These are phyloP conservation scores for Mycogone perniciosa DNA, from an alignment of 2,329 filamentous ascomycete species.

Conservation along the genomic window DNA sequence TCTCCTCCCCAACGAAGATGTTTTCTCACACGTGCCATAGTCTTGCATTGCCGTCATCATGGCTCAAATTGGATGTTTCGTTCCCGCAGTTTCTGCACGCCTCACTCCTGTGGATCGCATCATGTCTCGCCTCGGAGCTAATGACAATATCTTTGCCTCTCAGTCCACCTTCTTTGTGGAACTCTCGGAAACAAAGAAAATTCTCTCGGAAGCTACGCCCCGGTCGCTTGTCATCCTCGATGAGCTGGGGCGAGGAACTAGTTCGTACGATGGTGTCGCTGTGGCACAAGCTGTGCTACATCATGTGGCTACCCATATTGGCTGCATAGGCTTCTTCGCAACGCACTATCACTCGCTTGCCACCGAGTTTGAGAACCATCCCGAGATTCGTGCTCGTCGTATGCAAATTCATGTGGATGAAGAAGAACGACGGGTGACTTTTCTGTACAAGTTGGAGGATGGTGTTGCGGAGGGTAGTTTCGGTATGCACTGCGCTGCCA, in stretches of 20 bases:
- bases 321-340: conserved; percentile 92
- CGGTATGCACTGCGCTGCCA: conserved; percentile 97
- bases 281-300: conserved; percentile 97
- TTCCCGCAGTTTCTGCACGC: conserved; percentile 74
- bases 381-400: conserved; percentile 76
- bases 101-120: conserved; percentile 93
- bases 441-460: conserved; percentile 88
- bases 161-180: conserved; percentile 99
- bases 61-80: conserved; percentile 90
- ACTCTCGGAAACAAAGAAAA: conserved; percentile 96
- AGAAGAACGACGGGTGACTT: conserved; percentile 77
- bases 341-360: conserved; percentile 96
- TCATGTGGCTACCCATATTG: conserved; percentile 87
- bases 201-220: conserved; percentile 86
- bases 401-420: conserved; percentile 97
- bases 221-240: conserved; percentile 94
- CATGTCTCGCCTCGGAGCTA: conserved; percentile 95
- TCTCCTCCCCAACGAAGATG: not conserved
- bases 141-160: conserved; percentile 97
- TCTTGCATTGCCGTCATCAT: conserved; percentile 95
- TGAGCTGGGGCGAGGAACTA: conserved; percentile 90
- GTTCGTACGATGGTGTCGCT: conserved; percentile 91
- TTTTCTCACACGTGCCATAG: conserved; percentile 36
- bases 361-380: conserved; percentile 82
- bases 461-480: conserved; percentile 95